Evolutionary conservation across 192 early-diverging fungal species (phyloP).

Genomic region (Linnemannia hyalina): DNA sequence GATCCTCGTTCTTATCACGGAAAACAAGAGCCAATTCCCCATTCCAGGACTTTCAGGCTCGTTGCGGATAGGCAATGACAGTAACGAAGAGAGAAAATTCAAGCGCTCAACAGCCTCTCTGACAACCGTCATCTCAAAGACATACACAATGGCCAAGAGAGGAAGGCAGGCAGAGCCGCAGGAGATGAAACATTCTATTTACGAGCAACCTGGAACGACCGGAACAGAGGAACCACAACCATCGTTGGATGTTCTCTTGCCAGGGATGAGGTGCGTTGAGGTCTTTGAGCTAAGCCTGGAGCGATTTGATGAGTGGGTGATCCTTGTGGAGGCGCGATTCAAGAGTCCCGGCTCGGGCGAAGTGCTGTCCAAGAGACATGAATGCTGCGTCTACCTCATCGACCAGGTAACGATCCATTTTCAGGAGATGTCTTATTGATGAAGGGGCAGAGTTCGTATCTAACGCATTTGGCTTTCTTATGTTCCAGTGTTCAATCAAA

Average conservation of each 20-base stretch:
- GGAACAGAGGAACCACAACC: not conserved
- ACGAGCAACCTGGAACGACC: not conserved
- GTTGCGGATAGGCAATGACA: slow-evolving; percentile 25
- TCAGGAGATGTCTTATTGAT: not conserved
- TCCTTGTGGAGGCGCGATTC: slow-evolving; percentile 27
- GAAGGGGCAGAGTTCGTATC: not conserved
- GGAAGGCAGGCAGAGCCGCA: slow-evolving; percentile 1
- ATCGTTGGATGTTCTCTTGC: slow-evolving; percentile 12
- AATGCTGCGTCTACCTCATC: slow-evolving; percentile 58
- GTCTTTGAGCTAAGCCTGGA: slow-evolving; percentile 34
- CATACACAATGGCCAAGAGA: not conserved
- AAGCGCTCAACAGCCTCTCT: not conserved
- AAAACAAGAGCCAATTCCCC: slow-evolving; percentile 45
- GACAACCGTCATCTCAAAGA: slow-evolving; percentile 13
- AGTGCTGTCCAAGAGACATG: slow-evolving; percentile 45
- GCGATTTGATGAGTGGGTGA: slow-evolving; percentile 35
- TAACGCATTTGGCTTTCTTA: not conserved
- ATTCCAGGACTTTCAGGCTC: slow-evolving; percentile 27
- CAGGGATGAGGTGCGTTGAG: slow-evolving; percentile 27
- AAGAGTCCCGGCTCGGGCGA: slow-evolving; percentile 59
- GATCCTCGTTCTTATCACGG: slow-evolving; percentile 18
- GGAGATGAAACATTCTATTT: slow-evolving; percentile 14
- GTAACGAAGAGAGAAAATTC: slow-evolving; percentile 13
- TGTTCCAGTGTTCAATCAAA: slow-evolving; percentile 23
- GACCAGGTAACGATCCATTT: slow-evolving; percentile 41